These are phyloP conservation scores for Apiospora sp. DNA, from an alignment of 2,329 filamentous ascomycete species.

Conservation along the genomic window DNA sequence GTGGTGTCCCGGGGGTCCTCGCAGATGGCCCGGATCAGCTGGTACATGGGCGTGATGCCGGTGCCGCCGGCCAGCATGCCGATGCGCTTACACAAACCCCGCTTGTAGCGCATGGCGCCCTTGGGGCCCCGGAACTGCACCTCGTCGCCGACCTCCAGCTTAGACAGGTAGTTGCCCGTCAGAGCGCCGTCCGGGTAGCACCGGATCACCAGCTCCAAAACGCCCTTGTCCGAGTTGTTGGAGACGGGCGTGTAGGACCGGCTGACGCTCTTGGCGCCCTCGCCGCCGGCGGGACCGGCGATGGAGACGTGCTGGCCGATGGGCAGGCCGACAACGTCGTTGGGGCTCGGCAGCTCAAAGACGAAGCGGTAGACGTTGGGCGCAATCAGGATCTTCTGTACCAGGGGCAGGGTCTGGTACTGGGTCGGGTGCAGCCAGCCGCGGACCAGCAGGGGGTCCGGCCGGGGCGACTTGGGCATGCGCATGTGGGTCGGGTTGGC, in stretches of 20 bases:
- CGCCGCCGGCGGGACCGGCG: slow-evolving; percentile 53
- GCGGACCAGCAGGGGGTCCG: slow-evolving; percentile 48
- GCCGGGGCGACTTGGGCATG: slow-evolving; percentile 45
- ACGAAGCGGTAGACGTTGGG: slow-evolving; percentile 55
- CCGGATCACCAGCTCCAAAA: slow-evolving; percentile 59
- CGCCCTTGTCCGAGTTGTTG: slow-evolving; percentile 57
- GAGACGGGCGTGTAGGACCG: slow-evolving; percentile 64
- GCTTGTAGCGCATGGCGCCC: slow-evolving; percentile 61
- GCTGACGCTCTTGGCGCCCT: slow-evolving; percentile 45
- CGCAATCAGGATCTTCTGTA: slow-evolving; percentile 47
- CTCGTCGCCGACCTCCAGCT: slow-evolving; percentile 56
- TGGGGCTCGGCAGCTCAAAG: slow-evolving; percentile 55
- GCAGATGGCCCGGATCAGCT: slow-evolving; percentile 69
- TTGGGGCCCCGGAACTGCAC: slow-evolving; percentile 64
- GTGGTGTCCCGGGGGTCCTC: slow-evolving; percentile 67
- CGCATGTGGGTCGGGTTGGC: slow-evolving; percentile 50
- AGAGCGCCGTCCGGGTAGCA: slow-evolving; percentile 59
- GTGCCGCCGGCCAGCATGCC: slow-evolving; percentile 64
- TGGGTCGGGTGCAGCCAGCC: slow-evolving; percentile 59
- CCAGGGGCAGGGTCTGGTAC: slow-evolving; percentile 56
- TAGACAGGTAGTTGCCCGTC: slow-evolving; percentile 57
- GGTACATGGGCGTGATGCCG: slow-evolving; percentile 65
- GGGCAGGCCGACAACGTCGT: slow-evolving; percentile 59
- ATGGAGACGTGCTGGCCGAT: slow-evolving; percentile 66
- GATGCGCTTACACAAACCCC: slow-evolving; percentile 51